A percentile compares a stretch with the other conserved stretches of the same genome.
Conservation (phyloP, 495 filamentous ascomycete species). For the Elasticomyces elasticus region DNA sequence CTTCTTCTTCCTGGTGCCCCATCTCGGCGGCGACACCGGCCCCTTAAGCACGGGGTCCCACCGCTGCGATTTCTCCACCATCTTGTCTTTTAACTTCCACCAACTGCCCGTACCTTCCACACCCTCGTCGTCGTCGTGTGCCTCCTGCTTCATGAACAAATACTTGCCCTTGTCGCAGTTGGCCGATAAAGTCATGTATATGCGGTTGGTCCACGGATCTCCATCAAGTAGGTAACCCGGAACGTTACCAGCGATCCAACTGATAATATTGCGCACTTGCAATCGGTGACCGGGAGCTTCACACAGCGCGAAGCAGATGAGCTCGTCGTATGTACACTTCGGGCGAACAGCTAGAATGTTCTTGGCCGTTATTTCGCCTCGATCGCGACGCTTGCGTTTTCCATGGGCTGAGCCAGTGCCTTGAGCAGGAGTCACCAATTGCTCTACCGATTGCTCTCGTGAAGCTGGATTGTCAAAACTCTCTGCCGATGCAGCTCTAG, state of each 20-base stretch:
- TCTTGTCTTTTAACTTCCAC: not conserved
- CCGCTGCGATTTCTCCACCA: not conserved
- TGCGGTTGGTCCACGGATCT: constrained; percentile 5
- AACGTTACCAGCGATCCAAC: constrained; percentile 18
- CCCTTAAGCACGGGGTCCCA: constrained; percentile 20
- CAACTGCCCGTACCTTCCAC: not conserved
- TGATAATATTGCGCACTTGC: not conserved
- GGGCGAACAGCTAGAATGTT: not conserved
- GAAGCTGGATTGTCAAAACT: not conserved
- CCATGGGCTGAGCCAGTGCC: not conserved
- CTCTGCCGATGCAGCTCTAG: no score
- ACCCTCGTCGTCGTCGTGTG: not conserved
- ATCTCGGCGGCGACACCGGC: constrained; percentile 3
- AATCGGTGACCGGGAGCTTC: constrained; percentile 3
- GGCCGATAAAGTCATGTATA: constrained; percentile 1
- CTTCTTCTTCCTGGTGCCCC: not conserved
- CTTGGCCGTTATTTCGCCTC: not conserved
- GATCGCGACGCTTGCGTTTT: not conserved
- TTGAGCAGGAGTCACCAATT: not conserved
- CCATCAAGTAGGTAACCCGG: constrained; percentile 6
- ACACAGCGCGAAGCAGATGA: constrained; percentile 18
- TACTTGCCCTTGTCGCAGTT: not conserved
- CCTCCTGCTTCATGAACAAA: not conserved
- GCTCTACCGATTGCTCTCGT: not conserved
- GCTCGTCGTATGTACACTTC: not conserved